phyloP scores from a whole-genome alignment of 208 protist genomes.

The Lotmaria passim region DNA sequence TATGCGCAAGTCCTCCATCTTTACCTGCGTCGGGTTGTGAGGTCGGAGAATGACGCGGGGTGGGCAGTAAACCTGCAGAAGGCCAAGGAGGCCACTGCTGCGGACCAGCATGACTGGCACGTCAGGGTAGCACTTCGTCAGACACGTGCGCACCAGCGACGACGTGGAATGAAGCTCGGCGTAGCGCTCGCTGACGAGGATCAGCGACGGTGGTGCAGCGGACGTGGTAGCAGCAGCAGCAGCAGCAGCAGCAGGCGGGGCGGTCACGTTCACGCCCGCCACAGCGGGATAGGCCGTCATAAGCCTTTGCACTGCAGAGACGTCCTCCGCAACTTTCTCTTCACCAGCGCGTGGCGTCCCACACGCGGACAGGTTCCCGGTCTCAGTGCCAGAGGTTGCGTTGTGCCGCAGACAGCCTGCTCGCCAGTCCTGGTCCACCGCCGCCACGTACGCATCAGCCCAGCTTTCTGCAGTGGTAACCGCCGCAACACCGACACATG shows the following conservation, averaged over 20 bases:
- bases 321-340: not conserved
- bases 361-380: not conserved
- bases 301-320: slow-evolving; percentile 8
- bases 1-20: slow-evolving; percentile 91
- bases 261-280: not conserved
- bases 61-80: slow-evolving; percentile 72
- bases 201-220: slow-evolving; percentile 20
- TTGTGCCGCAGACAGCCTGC: slow-evolving; percentile 11
- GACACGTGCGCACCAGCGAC: slow-evolving; percentile 28
- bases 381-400: not conserved
- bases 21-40: slow-evolving; percentile 43
- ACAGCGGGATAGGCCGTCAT: not conserved
- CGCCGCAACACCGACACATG: slow-evolving; percentile 51
- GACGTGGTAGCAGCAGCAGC: not conserved
- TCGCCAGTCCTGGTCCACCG: slow-evolving; percentile 20
- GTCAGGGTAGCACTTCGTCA: slow-evolving; percentile 13
- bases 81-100: slow-evolving; percentile 90
- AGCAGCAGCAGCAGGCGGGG: not conserved
- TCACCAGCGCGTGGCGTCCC: not conserved
- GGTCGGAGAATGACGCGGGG: slow-evolving; percentile 59
- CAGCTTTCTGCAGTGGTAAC: slow-evolving; percentile 36
- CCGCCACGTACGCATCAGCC: slow-evolving; percentile 37
- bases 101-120: slow-evolving; percentile 85
- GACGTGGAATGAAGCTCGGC: slow-evolving; percentile 42
- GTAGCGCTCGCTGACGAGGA: slow-evolving; percentile 60